Percentiles rank a stretch among this genome's conserved stretches.
These are phyloP conservation scores for Alloteropsis semialata DNA, from an alignment of 176 grass and related monocot genomes.

Conservation along the genomic window DNA sequence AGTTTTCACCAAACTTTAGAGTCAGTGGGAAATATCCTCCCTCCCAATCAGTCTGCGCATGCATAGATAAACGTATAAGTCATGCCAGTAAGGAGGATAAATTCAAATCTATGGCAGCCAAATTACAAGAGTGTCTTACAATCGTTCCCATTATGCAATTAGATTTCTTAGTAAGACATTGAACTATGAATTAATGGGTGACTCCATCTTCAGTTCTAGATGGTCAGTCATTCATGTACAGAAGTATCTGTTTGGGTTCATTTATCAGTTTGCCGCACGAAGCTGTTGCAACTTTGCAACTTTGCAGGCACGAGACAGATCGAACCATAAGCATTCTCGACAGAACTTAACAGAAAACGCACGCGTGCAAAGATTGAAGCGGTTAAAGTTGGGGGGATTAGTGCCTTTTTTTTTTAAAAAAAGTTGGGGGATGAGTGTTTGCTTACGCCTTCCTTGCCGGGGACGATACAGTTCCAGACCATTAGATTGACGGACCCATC, in stretches of 20 bases:
- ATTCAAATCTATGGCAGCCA: too few relatives aligned
- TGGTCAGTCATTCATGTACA: too few relatives aligned
- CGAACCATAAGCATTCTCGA: neutral
- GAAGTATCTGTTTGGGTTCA: too few relatives aligned
- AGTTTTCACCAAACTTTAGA: conserved; percentile 60
- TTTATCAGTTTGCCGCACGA: too few relatives aligned
- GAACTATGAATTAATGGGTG: neutral
- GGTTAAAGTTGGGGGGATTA: too few relatives aligned
- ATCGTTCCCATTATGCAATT: too few relatives aligned
- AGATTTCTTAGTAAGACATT: neutral
- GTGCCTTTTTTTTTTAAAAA: too few relatives aligned
- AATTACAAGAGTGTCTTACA: neutral
- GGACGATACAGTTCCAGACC: conserved; percentile 71
- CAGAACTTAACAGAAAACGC: neutral
- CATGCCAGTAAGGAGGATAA: neutral
- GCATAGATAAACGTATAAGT: neutral
- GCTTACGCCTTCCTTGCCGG: conserved; percentile 74
- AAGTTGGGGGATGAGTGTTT: neutral
- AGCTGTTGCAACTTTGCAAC: too few relatives aligned
- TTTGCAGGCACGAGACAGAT: neutral
- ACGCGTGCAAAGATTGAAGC: neutral
- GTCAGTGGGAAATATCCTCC: conserved; percentile 74
- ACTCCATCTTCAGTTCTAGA: too few relatives aligned
- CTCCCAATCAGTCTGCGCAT: conserved; percentile 98
- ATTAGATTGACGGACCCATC: conserved; percentile 83